Conservation (phyloP, 2,329 filamentous ascomycete genomes). For the Cercospora sojina region DNA sequence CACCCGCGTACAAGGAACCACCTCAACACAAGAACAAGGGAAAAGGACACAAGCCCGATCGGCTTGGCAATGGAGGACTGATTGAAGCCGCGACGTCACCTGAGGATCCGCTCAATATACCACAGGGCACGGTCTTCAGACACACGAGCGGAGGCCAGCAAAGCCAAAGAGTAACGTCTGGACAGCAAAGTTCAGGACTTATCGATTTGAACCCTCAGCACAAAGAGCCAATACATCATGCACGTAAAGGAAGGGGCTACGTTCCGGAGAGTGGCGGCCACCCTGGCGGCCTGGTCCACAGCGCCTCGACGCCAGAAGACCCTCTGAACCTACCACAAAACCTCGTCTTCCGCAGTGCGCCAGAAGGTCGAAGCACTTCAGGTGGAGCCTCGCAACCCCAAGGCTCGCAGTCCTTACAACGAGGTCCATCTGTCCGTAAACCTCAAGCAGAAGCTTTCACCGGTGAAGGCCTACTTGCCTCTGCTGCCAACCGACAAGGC, state of each 20-base stretch:
- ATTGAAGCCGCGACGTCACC: constrained; percentile 49
- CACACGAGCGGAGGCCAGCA: constrained; percentile 24
- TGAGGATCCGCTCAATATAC: constrained; percentile 44
- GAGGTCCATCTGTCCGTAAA: constrained; percentile 4
- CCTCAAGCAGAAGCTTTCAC: constrained; percentile 42
- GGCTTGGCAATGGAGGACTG: constrained; percentile 41
- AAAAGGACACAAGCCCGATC: constrained; percentile 47
- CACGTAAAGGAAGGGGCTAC: constrained; percentile 21
- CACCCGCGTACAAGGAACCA: constrained; percentile 62
- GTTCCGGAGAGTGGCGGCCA: constrained; percentile 12
- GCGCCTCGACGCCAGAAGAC: constrained; percentile 20
- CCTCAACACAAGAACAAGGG: constrained; percentile 58
- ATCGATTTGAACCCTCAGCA: constrained; percentile 22
- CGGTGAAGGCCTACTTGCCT: constrained; percentile 45
- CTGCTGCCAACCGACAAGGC: constrained; percentile 39
- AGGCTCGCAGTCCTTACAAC: constrained; percentile 4
- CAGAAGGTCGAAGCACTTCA: constrained; percentile 15
- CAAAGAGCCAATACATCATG: constrained; percentile 24
- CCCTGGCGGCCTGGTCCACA: constrained; percentile 14
- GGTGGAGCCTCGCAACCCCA: constrained; percentile 7
- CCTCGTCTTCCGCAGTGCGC: constrained; percentile 18
- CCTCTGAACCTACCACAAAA: constrained; percentile 21
- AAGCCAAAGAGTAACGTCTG: constrained; percentile 2
- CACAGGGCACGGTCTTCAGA: constrained; percentile 48
- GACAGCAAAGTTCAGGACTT: constrained; percentile 13